phyloP scores from a whole-genome alignment of 1,284 basidiomycete species.

The Fomitiporia mediterranea region DNA sequence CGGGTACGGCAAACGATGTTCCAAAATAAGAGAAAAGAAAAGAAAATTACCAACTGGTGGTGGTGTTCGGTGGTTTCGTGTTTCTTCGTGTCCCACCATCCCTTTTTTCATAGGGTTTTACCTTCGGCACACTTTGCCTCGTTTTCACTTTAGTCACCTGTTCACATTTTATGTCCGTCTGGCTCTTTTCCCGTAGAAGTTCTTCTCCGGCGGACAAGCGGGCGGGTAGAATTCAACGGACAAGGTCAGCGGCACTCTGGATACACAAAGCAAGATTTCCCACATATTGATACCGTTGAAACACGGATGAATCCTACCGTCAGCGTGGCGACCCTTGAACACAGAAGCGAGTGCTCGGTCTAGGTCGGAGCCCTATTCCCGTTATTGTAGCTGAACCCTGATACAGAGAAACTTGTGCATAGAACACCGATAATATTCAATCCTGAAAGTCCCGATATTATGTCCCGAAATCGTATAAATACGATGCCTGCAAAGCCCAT shows the following conservation, averaged over 20 bases:
- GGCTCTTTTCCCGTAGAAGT: not conserved
- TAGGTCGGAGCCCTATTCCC: not conserved
- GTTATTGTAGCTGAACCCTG: not conserved
- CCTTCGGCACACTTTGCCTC: not conserved
- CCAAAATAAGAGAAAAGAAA: no score
- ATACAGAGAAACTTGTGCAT: not conserved
- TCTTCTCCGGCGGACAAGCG: constrained; percentile 1
- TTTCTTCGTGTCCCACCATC: no score
- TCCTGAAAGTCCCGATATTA: not conserved
- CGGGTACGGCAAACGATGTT: constrained; percentile 1
- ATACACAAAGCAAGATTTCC: not conserved
- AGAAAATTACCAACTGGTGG: no score
- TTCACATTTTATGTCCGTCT: not conserved
- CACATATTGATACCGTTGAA: constrained; percentile 5
- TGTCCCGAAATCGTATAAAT: constrained; percentile 2
- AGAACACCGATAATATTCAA: not conserved
- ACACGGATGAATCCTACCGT: constrained; percentile 1
- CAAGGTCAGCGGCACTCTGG: not conserved
- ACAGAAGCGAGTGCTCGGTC: not conserved
- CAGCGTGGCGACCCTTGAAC: constrained; percentile 7
- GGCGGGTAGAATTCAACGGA: not conserved
- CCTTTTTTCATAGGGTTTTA: no score
- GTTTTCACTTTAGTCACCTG: not conserved
- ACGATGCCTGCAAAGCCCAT: not conserved
- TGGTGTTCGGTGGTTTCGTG: no score